Conservation (phyloP, 2,329 filamentous ascomycete species). For the Fusarium sp. region DNA sequence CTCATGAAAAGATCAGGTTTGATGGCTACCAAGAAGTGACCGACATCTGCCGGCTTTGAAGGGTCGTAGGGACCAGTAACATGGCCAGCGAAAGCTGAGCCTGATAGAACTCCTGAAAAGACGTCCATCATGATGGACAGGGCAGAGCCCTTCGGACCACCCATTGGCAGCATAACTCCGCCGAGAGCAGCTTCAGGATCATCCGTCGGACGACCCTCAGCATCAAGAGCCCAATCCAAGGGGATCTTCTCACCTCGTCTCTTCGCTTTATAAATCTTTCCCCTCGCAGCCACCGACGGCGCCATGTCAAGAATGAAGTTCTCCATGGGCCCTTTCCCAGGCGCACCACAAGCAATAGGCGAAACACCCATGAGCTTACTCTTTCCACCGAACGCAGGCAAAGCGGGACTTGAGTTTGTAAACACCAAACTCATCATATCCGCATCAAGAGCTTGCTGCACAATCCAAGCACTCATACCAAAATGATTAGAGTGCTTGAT, state of each 20-base stretch:
- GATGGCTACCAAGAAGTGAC: slow-evolving; percentile 79
- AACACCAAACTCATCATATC: slow-evolving; percentile 78
- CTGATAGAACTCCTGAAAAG: slow-evolving; percentile 82
- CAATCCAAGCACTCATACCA: slow-evolving; percentile 85
- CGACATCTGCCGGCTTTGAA: slow-evolving; percentile 75
- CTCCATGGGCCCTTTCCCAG: slow-evolving; percentile 65
- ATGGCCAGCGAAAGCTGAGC: slow-evolving; percentile 81
- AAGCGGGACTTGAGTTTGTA: slow-evolving; percentile 77
- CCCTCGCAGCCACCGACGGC: slow-evolving; percentile 75
- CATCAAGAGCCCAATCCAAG: slow-evolving; percentile 79
- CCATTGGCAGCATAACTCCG: slow-evolving; percentile 88
- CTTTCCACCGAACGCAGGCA: slow-evolving; percentile 78
- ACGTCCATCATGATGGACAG: slow-evolving; percentile 90
- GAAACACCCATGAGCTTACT: slow-evolving; percentile 79
- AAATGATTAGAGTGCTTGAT: slow-evolving; percentile 85
- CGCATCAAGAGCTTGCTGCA: slow-evolving; percentile 80
- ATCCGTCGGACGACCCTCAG: slow-evolving; percentile 75
- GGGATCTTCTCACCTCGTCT: slow-evolving; percentile 78
- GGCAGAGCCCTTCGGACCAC: slow-evolving; percentile 83
- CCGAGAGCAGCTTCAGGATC: slow-evolving; percentile 78
- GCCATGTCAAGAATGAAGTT: slow-evolving; percentile 82
- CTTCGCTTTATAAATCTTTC: slow-evolving; percentile 79
- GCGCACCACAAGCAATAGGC: slow-evolving; percentile 81
- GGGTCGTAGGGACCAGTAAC: slow-evolving; percentile 83
- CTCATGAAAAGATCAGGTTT: slow-evolving; percentile 82